Percentiles rank a stretch among this genome's conserved stretches.
Conservation (phyloP, 1,139 yeast species). For the Candida anutae region DNA sequence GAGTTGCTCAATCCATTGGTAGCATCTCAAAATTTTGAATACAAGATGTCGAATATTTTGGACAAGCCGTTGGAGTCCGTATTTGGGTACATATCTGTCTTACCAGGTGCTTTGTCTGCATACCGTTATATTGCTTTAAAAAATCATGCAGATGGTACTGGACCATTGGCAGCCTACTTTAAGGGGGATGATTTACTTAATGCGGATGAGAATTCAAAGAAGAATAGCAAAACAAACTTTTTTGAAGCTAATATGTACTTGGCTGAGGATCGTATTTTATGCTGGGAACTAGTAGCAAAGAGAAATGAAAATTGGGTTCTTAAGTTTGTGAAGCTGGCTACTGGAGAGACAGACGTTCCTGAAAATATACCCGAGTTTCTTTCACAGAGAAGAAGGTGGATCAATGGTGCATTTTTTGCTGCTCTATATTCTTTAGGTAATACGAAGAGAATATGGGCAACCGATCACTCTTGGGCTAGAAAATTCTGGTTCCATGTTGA, state of each 20-base stretch:
- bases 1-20: slow-evolving; percentile 84
- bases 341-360: slow-evolving; percentile 97
- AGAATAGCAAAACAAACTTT: slow-evolving; percentile 52
- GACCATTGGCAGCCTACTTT: slow-evolving; percentile 83
- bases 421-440: slow-evolving; percentile 83
- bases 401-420: slow-evolving; percentile 95
- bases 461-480: slow-evolving; percentile 73
- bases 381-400: slow-evolving; percentile 95
- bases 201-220: slow-evolving; percentile 15
- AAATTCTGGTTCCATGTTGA: slow-evolving; percentile 77
- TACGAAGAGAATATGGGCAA: slow-evolving; percentile 72
- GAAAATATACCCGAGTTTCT: slow-evolving; percentile 85
- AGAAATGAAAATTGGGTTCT: slow-evolving; percentile 83
- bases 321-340: slow-evolving; percentile 86
- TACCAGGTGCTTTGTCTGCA: slow-evolving; percentile 96
- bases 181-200: slow-evolving; percentile 69
- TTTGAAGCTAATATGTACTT: slow-evolving; percentile 95
- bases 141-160: slow-evolving; percentile 85
- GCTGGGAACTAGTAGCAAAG: slow-evolving; percentile 96
- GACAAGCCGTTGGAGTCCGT: slow-evolving; percentile 93
- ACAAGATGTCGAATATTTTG: slow-evolving; percentile 88
- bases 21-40: slow-evolving; percentile 94
- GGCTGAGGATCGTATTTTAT: slow-evolving; percentile 93
- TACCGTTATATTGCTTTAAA: slow-evolving; percentile 83
- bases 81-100: slow-evolving; percentile 87